Evolutionary conservation across 176 grass and related monocot genomes (phyloP).

Genomic region (Puya raimondii): DNA sequence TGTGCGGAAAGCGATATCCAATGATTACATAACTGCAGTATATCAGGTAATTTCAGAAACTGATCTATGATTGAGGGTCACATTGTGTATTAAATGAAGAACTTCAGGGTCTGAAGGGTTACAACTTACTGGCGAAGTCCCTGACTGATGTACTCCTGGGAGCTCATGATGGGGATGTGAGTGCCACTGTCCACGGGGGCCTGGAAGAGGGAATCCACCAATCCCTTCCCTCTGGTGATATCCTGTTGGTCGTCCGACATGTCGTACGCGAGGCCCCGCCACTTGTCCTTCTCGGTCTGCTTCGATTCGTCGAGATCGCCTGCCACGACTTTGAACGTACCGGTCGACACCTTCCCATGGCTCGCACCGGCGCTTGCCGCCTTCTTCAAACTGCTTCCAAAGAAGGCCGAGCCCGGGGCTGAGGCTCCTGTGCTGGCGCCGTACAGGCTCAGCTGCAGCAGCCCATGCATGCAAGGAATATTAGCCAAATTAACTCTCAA

Average conservation of each 20-base stretch:
- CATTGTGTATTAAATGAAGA: not conserved
- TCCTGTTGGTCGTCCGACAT: conserved; percentile 91
- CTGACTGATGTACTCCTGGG: conserved; percentile 89
- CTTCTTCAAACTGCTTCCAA: conserved; percentile 30
- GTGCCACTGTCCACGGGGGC: conserved; percentile 72
- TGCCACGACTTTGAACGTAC: conserved; percentile 24
- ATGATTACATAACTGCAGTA: no score
- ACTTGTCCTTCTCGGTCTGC: conserved; percentile 44
- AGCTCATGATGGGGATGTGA: conserved; percentile 77
- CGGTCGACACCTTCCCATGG: conserved; percentile 4
- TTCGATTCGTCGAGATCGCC: conserved; percentile 48
- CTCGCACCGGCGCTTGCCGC: conserved; percentile 14
- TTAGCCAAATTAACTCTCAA: not conserved
- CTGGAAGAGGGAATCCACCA: conserved; percentile 66
- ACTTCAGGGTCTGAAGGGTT: not conserved
- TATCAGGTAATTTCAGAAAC: no score
- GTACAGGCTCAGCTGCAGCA: conserved; percentile 11
- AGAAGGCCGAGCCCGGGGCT: conserved; percentile 21
- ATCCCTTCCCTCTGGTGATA: conserved; percentile 85
- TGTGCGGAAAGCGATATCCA: no score
- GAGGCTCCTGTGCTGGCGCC: conserved; percentile 10
- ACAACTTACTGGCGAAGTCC: conserved; percentile 40
- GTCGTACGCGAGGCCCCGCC: conserved; percentile 55
- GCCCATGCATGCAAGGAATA: not conserved
- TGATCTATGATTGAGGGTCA: no score